Base-by-base conservation (phyloP, 1,139 yeast species). In the Yamadazyma triangularis region DNA sequence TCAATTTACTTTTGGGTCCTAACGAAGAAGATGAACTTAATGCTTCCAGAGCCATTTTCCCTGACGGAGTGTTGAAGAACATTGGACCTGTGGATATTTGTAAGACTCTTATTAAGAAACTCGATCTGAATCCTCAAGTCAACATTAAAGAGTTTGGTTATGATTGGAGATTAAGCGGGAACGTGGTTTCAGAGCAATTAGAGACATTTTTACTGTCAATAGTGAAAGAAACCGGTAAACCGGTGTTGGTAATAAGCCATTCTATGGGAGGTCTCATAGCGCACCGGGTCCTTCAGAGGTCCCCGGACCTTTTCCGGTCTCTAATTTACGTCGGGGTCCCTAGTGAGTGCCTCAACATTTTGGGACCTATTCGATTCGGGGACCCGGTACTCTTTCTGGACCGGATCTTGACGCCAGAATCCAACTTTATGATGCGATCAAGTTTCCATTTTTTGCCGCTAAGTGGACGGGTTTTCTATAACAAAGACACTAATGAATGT, bases 201-300 rank as follows among this genome's bases (percentile, higher is more conserved):
- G 58, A 58, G 27, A 53, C 66, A 15, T 71, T 68, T 37, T 54
- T 88, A 15, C 50, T 58, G 27, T 44, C 60, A 4, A 56, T 77
- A 14, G 60, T 66, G 40, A 40, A 52, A 8, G 36, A 51, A 20
- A 64, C 72, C 0, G 66, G 73, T 7, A 71, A 73, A 40, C 85
- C 84, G 4, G 69, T 80, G 0, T 58, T 80, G 16, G 77, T 88
- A 0, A 76, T 88, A 34, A 93, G 93, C 0, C 96, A 88, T 54
- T 86, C 95, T 0, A 87, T 88, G 96, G 96, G 96, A 30, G 96
- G 96, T 0, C 51, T 88, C 15, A 70, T 88, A 13, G 78, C 95
- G 0, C 95, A 86, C 47, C 82, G 82, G 34, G 84, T 85, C 0
- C 62, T 88, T 66, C 84, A 81, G 35, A 60, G 62, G 28, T 71